phyloP scores from a whole-genome alignment of 257 asterid species.

The Salvia splendens region DNA sequence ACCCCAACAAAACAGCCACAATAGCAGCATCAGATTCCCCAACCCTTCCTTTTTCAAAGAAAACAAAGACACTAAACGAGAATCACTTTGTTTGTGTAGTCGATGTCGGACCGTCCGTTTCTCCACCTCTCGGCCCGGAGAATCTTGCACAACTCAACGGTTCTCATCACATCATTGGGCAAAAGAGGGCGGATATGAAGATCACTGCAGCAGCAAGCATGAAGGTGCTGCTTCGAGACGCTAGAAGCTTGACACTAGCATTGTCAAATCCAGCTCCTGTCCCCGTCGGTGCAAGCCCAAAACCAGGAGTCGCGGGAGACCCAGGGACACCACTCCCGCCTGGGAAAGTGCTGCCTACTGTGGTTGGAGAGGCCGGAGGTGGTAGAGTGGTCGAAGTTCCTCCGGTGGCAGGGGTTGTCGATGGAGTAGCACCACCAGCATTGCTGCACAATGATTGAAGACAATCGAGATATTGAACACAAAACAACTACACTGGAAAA shows the following conservation, averaged over 20 bases:
- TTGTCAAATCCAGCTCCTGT: constrained; percentile 35
- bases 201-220: constrained; percentile 17
- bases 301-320: constrained; percentile 33
- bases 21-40: constrained; percentile 43
- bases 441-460: constrained; percentile 29
- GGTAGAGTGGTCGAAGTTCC: constrained; percentile 30
- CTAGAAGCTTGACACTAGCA: constrained; percentile 22
- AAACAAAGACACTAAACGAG: too few species aligned
- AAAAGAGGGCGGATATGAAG: constrained; percentile 32
- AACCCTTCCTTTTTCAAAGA: neutral
- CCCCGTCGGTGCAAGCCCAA: constrained; percentile 51
- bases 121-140: neutral
- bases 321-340: constrained; percentile 33
- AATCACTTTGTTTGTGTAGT: neutral
- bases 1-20: constrained; percentile 25
- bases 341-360: constrained; percentile 22
- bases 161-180: constrained; percentile 5
- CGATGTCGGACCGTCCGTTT: neutral
- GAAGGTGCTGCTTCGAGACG: constrained; percentile 18
- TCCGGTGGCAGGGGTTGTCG: constrained; percentile 33
- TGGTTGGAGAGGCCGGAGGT: constrained; percentile 24
- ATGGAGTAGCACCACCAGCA: constrained; percentile 35
- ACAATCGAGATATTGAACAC: neutral
- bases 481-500: neutral
- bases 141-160: neutral